phyloP scores from a whole-genome alignment of 2,329 filamentous ascomycete genomes.

The Cladobotryum mycophilum region DNA sequence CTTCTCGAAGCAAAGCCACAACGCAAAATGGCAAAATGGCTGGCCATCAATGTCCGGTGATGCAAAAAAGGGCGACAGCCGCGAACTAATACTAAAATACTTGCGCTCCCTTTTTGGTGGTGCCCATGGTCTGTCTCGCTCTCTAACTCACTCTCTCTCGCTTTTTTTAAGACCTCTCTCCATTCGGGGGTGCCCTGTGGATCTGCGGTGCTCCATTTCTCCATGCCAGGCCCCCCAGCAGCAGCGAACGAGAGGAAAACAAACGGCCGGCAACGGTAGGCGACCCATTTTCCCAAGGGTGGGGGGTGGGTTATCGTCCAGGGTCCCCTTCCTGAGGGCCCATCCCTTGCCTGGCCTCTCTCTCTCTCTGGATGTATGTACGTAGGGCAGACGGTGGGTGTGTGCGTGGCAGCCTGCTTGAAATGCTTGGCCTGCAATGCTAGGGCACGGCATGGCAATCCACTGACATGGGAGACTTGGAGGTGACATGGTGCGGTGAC shows the following conservation, averaged over 20 bases:
- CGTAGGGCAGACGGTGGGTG: slow-evolving; percentile 1
- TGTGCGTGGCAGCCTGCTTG: neutral
- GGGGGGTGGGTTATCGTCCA: neutral
- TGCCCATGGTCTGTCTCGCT: neutral
- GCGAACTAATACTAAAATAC: slow-evolving; percentile 3
- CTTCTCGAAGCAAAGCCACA: neutral
- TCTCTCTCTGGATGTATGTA: too few species aligned
- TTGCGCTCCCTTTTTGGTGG: neutral
- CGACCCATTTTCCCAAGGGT: neutral
- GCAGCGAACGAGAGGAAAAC: neutral
- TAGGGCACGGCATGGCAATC: too few species aligned
- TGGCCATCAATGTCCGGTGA: neutral
- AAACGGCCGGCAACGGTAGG: neutral
- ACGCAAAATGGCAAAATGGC: neutral
- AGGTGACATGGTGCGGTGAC: neutral
- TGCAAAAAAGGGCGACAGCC: slow-evolving; percentile 10
- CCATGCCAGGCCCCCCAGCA: too few species aligned
- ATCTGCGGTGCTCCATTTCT: slow-evolving; percentile 9
- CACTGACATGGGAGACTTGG: neutral
- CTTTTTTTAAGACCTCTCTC: too few species aligned
- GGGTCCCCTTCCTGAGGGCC: neutral
- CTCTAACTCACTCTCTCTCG: neutral
- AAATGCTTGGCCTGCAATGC: too few species aligned
- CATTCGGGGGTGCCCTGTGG: slow-evolving; percentile 1
- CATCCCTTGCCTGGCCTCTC: too few species aligned